A percentile compares a stretch with the other conserved stretches of the same genome.
Conservation (phyloP, 192 early-diverging fungal genomes). For the Haplosporangium gracile region DNA sequence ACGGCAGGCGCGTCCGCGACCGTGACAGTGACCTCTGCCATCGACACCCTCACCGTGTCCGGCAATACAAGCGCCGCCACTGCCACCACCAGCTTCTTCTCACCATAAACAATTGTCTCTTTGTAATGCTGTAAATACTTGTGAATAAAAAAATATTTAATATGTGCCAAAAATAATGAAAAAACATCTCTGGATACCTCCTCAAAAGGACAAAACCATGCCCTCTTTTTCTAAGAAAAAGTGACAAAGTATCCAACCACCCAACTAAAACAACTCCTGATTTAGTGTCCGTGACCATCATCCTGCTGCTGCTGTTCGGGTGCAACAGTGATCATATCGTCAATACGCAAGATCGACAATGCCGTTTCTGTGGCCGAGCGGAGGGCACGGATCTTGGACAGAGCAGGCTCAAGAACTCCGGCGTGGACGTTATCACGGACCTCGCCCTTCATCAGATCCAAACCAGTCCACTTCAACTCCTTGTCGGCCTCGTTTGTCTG, state of each 20-base stretch:
- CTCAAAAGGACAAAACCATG: neutral
- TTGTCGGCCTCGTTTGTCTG: slow-evolving; percentile 86
- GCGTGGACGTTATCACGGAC: slow-evolving; percentile 93
- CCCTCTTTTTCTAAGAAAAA: neutral
- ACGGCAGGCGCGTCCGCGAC: neutral
- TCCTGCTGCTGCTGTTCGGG: slow-evolving; percentile 46
- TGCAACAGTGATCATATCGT: slow-evolving; percentile 87
- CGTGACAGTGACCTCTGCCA: neutral
- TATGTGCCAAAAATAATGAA: slow-evolving; percentile 5
- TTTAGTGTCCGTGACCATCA: slow-evolving; percentile 52
- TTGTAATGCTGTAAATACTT: neutral
- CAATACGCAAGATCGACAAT: slow-evolving; percentile 96
- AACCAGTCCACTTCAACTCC: slow-evolving; percentile 88
- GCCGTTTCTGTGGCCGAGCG: slow-evolving; percentile 99
- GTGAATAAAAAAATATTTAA: neutral
- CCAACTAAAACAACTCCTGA: neutral
- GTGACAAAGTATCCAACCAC: neutral
- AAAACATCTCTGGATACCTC: neutral
- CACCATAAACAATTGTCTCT: neutral
- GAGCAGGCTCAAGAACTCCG: slow-evolving; percentile 96
- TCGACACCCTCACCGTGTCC: neutral
- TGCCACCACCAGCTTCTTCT: neutral
- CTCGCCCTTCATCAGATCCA: slow-evolving; percentile 94
- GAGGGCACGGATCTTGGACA: slow-evolving; percentile 97
- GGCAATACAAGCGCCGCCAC: neutral